Percentiles rank a stretch among this genome's conserved stretches.
These are phyloP conservation scores for Closterium sp. DNA, from an alignment of 139 green algal genomes.

Conservation along the genomic window DNA sequence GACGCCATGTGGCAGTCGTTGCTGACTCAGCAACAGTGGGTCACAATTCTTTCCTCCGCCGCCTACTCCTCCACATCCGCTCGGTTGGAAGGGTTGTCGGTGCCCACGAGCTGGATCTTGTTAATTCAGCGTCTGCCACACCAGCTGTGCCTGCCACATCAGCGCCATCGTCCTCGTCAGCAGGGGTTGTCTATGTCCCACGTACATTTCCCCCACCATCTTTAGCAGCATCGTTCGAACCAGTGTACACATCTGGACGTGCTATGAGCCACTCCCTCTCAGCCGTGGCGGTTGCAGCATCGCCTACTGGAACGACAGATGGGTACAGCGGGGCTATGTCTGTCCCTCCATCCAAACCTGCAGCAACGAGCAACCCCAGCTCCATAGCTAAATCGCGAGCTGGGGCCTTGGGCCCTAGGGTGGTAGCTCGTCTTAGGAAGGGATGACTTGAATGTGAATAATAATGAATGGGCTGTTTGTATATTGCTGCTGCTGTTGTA, in stretches of 20 bases:
- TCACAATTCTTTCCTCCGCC: constrained; percentile 32
- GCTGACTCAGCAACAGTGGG: constrained; percentile 43
- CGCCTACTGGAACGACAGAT: not conserved
- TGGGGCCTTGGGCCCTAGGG: not conserved
- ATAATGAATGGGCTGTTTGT: not conserved
- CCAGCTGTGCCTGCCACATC: not conserved
- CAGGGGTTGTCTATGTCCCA: no score
- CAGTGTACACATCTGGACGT: not conserved
- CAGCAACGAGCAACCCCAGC: not conserved
- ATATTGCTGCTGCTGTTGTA: not conserved
- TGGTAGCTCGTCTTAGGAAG: not conserved
- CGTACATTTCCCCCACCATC: not conserved
- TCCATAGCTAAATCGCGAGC: not conserved
- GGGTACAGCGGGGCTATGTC: not conserved
- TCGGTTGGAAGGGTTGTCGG: not conserved
- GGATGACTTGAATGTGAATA: no score
- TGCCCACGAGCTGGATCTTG: not conserved
- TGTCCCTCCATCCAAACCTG: not conserved
- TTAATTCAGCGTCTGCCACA: not conserved
- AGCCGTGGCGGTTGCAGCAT: not conserved
- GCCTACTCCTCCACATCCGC: constrained; percentile 45
- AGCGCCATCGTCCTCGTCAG: not conserved
- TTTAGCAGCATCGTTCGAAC: not conserved
- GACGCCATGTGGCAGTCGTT: constrained; percentile 49
- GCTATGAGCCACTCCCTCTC: not conserved